Percentiles rank a stretch among this genome's conserved stretches.
Evolutionary conservation across 495 filamentous ascomycete species (phyloP).

Genomic region (Saxophila tyrrhenica): DNA sequence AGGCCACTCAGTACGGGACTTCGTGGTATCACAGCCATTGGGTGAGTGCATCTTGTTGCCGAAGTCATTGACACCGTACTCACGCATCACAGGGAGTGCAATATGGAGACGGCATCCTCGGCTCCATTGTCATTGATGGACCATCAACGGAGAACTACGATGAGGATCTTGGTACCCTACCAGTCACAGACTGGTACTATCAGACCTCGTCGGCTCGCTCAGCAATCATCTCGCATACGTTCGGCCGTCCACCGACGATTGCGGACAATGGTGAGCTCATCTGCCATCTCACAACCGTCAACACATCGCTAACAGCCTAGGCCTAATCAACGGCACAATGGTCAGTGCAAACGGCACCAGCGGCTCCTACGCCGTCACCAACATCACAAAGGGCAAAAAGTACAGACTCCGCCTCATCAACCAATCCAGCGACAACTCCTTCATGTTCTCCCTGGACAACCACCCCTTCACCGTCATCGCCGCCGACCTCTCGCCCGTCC

Average conservation of each 20-base stretch:
- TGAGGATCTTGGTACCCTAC: constrained; percentile 27
- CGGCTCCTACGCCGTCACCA: constrained; percentile 22
- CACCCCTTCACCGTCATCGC: constrained; percentile 29
- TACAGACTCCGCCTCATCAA: constrained; percentile 32
- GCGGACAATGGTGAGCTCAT: background rate
- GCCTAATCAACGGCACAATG: constrained; percentile 30
- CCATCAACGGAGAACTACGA: constrained; percentile 31
- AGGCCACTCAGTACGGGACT: constrained; percentile 30
- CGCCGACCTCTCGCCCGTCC: constrained; percentile 30
- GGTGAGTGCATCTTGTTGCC: background rate
- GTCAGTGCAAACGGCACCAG: constrained; percentile 18
- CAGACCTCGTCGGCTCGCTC: constrained; percentile 13
- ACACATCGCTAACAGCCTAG: constrained; percentile 1
- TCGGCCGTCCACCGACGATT: background rate
- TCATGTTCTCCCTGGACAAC: constrained; percentile 22
- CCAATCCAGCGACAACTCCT: constrained; percentile 20
- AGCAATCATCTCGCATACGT: background rate
- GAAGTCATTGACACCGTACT: too few relatives aligned
- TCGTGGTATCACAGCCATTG: constrained; percentile 28
- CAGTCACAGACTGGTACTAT: constrained; percentile 32
- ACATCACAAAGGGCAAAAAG: constrained; percentile 25
- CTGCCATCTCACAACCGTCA: constrained; percentile 18
- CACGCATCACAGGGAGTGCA: constrained; percentile 21
- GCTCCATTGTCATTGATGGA: constrained; percentile 28
- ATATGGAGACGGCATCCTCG: constrained; percentile 31